Conservation (phyloP, 2,329 filamentous ascomycete genomes). For the Eutypa lata region DNA sequence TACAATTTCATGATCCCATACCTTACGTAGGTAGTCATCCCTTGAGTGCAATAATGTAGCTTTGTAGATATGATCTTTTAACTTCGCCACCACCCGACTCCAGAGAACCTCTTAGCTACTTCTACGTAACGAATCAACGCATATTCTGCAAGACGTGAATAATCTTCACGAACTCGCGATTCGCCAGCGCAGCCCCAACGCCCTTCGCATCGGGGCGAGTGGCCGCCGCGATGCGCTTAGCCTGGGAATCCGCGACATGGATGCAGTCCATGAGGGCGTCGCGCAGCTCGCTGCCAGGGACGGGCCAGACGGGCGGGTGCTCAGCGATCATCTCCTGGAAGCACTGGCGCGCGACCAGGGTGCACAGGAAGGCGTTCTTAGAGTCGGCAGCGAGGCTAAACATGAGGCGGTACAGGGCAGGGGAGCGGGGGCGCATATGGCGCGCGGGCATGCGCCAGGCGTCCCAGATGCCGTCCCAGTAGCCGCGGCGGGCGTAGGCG, state of each 20-base stretch:
- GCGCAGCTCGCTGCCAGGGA: conserved; percentile 41
- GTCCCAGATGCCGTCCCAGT: conserved; percentile 60
- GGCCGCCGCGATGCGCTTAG: conserved; percentile 31
- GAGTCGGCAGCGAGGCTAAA: conserved; percentile 48
- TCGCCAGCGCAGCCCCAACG: conserved; percentile 5
- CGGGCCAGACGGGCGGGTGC: conserved; percentile 42
- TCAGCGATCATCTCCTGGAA: conserved; percentile 60
- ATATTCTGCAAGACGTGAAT: conserved; percentile 15
- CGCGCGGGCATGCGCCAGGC: conserved; percentile 55
- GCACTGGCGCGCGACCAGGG: conserved; percentile 47
- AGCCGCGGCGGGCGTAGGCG: conserved; percentile 41
- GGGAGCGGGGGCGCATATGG: conserved; percentile 44
- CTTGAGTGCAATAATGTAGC: no score
- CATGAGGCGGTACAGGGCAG: conserved; percentile 52
- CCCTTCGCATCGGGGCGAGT: conserved; percentile 14
- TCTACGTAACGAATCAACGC: background rate
- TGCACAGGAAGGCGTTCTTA: conserved; percentile 40
- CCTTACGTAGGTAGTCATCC: no score
- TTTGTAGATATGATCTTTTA: no score
- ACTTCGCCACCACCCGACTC: no score
- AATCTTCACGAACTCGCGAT: conserved; percentile 31
- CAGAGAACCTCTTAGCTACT: background rate
- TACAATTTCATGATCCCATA: no score
- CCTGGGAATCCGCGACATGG: conserved; percentile 49
- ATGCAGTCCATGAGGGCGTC: conserved; percentile 53